Base-by-base conservation (phyloP, 2,329 filamentous ascomycete species). In the Xylariaceae sp. region DNA sequence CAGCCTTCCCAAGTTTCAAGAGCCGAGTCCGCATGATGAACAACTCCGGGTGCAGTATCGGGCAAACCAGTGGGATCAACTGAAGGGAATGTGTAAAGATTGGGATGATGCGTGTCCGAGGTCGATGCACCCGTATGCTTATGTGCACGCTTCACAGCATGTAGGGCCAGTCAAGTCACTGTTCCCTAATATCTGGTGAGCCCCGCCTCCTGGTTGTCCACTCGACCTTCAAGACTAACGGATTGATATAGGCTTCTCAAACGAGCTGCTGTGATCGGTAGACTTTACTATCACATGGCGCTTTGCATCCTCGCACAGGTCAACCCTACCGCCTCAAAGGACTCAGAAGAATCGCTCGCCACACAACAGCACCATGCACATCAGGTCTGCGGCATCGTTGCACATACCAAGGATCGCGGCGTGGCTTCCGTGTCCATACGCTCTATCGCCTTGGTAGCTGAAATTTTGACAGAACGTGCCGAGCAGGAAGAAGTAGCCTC, bases 201-300 rank as follows among this genome's bases (percentile, higher is more conserved):
- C 68, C 17, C 40, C 23, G 14, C n/a, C 3, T 10, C 33, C 23
- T 21, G 25, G 25, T 17, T 17, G 21, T 43, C n/a, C 21, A 7
- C 35, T 22, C 12, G 23, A 23, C 36, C 12, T 35, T 44, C 22
- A 44, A 46, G 48, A 22, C 59, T 16, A n/a, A 21, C 50, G 37
- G 22, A 41, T 7, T 17, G 17, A 20, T 22, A 3, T 33, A 88
- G 84, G 88, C 74, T 95, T 41, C 82, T 92, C 57, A 93, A 93
- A 66, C 80, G 87, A 45, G 79, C 87, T 3, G 87, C 88, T 3
- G 83, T 93, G 23, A 79, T 95, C 21, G 88, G 87, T 4, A 81
- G 88, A 37, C 74, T 96, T 7, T 90, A 95, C 64, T 96, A 94
- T 62, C 91, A 96, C 62, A 93, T 88, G 0, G 83, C 87, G 19